Conservation (phyloP, 768 basidiomycete species). For the Megacollybia marginata region DNA sequence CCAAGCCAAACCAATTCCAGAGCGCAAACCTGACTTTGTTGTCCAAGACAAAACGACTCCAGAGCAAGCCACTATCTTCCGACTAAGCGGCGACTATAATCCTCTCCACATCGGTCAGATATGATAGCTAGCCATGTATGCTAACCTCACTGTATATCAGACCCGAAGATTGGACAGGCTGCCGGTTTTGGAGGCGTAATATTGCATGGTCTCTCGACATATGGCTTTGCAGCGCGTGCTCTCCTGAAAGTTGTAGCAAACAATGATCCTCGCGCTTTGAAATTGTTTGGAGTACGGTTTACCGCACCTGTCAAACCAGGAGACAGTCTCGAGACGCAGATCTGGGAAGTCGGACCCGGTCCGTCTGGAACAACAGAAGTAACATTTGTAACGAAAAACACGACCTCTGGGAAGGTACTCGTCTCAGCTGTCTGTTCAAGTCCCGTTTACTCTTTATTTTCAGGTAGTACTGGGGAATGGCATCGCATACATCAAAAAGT, state of each 20-base stretch:
- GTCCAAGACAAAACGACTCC: constrained; percentile 54
- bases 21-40: constrained; percentile 53
- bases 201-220: constrained; percentile 77
- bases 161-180: constrained; percentile 64
- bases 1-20: constrained; percentile 51
- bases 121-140: not conserved
- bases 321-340: constrained; percentile 68
- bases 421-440: not conserved
- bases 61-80: constrained; percentile 65
- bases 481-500: constrained; percentile 55
- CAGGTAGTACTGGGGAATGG: constrained; percentile 54
- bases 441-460: constrained; percentile 1
- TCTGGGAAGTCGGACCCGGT: constrained; percentile 71
- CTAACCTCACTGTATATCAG: constrained; percentile 22
- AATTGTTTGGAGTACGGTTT: constrained; percentile 68
- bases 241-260: constrained; percentile 58
- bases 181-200: constrained; percentile 82
- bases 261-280: constrained; percentile 54
- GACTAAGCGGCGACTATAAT: constrained; percentile 75
- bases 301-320: constrained; percentile 81
- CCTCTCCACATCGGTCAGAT: constrained; percentile 63
- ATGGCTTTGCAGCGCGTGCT: constrained; percentile 76
- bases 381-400: constrained; percentile 54
- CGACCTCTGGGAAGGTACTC: constrained; percentile 51
- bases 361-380: constrained; percentile 54